A percentile compares a stretch with the other conserved stretches of the same genome.
phyloP scores from a whole-genome alignment of 2,329 filamentous ascomycete species.

The Neofusicoccum sp. region DNA sequence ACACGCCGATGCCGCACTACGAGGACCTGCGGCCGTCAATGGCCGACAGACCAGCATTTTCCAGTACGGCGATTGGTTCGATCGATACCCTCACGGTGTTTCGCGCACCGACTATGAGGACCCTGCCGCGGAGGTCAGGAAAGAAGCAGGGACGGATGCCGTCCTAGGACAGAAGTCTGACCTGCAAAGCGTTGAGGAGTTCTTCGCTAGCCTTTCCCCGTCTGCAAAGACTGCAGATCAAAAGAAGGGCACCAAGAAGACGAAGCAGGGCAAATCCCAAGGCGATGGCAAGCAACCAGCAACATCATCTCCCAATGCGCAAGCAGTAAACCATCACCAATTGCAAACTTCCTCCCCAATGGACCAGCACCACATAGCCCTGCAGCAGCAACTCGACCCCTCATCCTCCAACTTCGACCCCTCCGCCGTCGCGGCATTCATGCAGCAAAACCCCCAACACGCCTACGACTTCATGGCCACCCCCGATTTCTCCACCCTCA shows the following conservation, averaged over 20 bases:
- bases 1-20: slow-evolving; percentile 76
- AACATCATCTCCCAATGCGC: slow-evolving; percentile 19
- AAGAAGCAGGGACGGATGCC: slow-evolving; percentile 79
- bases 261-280: slow-evolving; percentile 18
- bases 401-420: slow-evolving; percentile 40
- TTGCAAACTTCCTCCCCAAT: slow-evolving; percentile 31
- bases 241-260: slow-evolving; percentile 22
- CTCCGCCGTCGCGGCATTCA: slow-evolving; percentile 31
- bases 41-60: slow-evolving; percentile 57
- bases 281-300: background rate
- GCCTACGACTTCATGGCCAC: slow-evolving; percentile 9
- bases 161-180: slow-evolving; percentile 86
- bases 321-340: slow-evolving; percentile 36
- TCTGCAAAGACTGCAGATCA: slow-evolving; percentile 42
- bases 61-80: slow-evolving; percentile 98
- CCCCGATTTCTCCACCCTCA: slow-evolving; percentile 24
- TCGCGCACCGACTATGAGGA: slow-evolving; percentile 81
- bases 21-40: slow-evolving; percentile 52
- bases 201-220: slow-evolving; percentile 78
- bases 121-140: slow-evolving; percentile 63
- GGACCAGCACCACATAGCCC: slow-evolving; percentile 18
- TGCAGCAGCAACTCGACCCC: slow-evolving; percentile 25
- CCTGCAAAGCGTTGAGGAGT: slow-evolving; percentile 91
- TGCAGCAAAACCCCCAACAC: slow-evolving; percentile 21
- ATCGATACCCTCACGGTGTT: slow-evolving; percentile 88